A percentile compares a stretch with the other conserved stretches of the same genome.
These are phyloP conservation scores for Globisporangium cystogenes DNA, from an alignment of 352 stramenopile species.

Conservation along the genomic window DNA sequence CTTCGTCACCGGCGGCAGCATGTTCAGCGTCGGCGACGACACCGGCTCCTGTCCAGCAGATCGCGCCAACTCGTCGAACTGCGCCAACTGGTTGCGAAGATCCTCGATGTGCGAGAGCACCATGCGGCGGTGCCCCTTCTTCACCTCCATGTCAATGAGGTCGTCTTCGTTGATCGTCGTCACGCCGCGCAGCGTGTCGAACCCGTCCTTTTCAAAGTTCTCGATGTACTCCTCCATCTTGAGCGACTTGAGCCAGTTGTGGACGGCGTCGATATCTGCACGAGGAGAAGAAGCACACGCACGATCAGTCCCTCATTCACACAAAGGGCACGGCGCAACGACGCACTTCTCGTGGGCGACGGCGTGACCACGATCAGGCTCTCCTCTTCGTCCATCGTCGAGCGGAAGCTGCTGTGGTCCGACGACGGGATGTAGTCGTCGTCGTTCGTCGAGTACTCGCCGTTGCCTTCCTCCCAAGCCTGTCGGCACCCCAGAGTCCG, in stretches of 20 bases:
- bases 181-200: slow-evolving; percentile 80
- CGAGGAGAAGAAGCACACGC: neutral
- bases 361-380: slow-evolving; percentile 12
- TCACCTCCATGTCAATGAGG: slow-evolving; percentile 85
- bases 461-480: slow-evolving; percentile 85
- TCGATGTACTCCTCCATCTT: slow-evolving; percentile 87
- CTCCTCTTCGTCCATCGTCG: slow-evolving; percentile 40
- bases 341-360: slow-evolving; percentile 46
- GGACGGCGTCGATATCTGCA: slow-evolving; percentile 73
- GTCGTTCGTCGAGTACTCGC: slow-evolving; percentile 79
- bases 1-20: slow-evolving; percentile 61
- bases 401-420: slow-evolving; percentile 13
- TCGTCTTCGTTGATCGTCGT: slow-evolving; percentile 86
- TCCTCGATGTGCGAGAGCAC: slow-evolving; percentile 85
- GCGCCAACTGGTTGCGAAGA: slow-evolving; percentile 54
- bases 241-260: slow-evolving; percentile 81
- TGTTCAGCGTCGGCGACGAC: slow-evolving; percentile 69
- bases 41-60: slow-evolving; percentile 55
- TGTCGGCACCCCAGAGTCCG: slow-evolving; percentile 3
- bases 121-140: slow-evolving; percentile 84
- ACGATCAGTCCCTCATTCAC: neutral
- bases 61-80: slow-evolving; percentile 58
- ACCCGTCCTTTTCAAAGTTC: slow-evolving; percentile 86
- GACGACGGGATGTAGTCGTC: slow-evolving; percentile 23
- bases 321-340: neutral